Base-by-base conservation (phyloP, 257 asterid genomes). In the Leptodermis oblonga region DNA sequence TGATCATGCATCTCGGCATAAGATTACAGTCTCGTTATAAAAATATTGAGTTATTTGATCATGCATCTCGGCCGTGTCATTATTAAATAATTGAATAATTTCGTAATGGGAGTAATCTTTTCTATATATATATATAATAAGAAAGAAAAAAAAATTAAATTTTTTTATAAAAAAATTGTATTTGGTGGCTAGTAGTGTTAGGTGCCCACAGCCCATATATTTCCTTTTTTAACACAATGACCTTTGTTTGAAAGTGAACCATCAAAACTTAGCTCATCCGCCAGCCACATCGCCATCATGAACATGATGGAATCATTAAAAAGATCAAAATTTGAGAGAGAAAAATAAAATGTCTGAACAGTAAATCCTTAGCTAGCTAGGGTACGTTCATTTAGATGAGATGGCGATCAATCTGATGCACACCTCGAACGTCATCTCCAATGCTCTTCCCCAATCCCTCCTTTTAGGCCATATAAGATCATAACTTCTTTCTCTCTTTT, bases 241-340 rank as follows among this genome's bases (percentile, higher is more conserved):
- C 70, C 37, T 62, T 31, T 58, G 70, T n/a, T n/a, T 67, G 71
- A 79, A 80, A 82, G 81, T 73, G 79, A 80, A 66, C 67, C 73
- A 62, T 67, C 59, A 73, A 70, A 59, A 72, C 74, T 41, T 67
- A 78, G 85, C 77, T 79, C 68, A 79, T 79, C 76, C 79, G 86
- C 75, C 84, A 86, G 59, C 77, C 78, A 74, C 68, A 79, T 76
- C 80, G 70, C 76, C 77, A 78, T 80, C 83, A 85, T 77, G 72
- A 81, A 23, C 67, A 71, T 37, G 13, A 66, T 39, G 13, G 58
- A 22, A 28, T 55, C 61, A 33, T n/a, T 30, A 36, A 31, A 48
- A n/a, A n/a, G n/a, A n/a, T n/a, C n/a, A 61, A 25, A 20, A 20
- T 51, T 20, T 20, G 70, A 43, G 70, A 61, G 51, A n/a, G n/a